A percentile compares a stretch with the other conserved stretches of the same genome.
Evolutionary conservation across 257 asterid species (phyloP).

Genomic region (Primulina huaijiensis): DNA sequence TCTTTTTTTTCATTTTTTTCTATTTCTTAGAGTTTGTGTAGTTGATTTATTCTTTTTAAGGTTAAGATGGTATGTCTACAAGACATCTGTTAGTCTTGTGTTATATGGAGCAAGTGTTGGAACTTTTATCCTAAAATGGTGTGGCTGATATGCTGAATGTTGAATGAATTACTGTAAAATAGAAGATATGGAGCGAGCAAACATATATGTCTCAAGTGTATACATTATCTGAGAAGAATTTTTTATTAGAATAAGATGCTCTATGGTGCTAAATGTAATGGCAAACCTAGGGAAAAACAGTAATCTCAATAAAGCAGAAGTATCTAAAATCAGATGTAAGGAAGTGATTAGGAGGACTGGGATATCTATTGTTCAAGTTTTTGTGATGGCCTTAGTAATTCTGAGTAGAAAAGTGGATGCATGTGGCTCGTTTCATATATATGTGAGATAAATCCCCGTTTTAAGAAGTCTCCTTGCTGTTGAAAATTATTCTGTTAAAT

Average conservation of each 20-base stretch:
- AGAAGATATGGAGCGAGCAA: constrained; percentile 8
- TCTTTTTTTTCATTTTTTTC: not conserved
- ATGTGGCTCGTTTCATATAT: not conserved
- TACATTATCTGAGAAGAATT: not conserved
- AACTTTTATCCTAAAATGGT: not conserved
- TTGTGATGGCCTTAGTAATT: not conserved
- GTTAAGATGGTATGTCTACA: not conserved
- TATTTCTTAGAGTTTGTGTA: not conserved
- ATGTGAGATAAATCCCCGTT: not conserved
- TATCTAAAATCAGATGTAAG: not conserved
- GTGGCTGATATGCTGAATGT: constrained; percentile 10
- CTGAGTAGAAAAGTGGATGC: constrained; percentile 3
- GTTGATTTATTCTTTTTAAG: not conserved
- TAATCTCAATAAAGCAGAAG: not conserved
- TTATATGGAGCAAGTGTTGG: not conserved
- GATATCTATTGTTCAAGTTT: not conserved
- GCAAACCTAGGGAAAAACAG: not conserved
- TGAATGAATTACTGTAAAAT: not conserved
- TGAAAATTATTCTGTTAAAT: not conserved
- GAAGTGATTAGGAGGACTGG: not conserved
- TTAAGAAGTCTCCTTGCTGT: not conserved
- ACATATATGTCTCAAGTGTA: not conserved
- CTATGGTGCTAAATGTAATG: not conserved
- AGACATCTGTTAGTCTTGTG: not conserved
- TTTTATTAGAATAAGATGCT: not conserved